Evolutionary conservation across 306 rosid genomes (phyloP).

Genomic region (Prosopis cineraria): DNA sequence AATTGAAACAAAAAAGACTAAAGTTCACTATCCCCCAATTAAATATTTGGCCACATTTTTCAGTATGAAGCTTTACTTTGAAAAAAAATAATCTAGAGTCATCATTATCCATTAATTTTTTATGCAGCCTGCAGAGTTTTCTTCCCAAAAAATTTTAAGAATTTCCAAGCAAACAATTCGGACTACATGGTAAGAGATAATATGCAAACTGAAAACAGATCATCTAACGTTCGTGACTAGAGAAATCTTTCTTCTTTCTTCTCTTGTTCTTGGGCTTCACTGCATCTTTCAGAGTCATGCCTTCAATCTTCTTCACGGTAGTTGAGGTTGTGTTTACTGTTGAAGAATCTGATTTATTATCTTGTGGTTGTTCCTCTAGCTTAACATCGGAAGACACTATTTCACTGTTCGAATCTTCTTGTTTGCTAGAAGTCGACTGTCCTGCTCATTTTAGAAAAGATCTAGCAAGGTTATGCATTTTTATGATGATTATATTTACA

Average conservation of each 20-base stretch:
- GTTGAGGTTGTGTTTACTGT: slow-evolving; percentile 24
- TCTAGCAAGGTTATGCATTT: slow-evolving; percentile 7
- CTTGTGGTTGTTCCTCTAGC: slow-evolving; percentile 47
- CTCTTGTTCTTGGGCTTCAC: slow-evolving; percentile 53
- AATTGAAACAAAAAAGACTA: too few species aligned
- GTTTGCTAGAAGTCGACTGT: slow-evolving; percentile 36
- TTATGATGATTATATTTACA: slow-evolving; percentile 14
- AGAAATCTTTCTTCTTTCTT: slow-evolving; percentile 40
- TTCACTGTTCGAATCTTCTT: slow-evolving; percentile 39
- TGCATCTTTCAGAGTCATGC: slow-evolving; percentile 58
- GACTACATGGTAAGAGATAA: slow-evolving; percentile 19
- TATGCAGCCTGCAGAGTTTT: neutral
- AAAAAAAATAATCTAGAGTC: neutral
- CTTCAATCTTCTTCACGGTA: slow-evolving; percentile 35
- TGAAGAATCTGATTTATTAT: slow-evolving; percentile 19
- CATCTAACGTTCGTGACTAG: slow-evolving; percentile 50
- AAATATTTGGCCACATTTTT: neutral
- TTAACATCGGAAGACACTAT: slow-evolving; percentile 18
- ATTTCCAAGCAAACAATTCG: neutral
- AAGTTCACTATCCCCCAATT: too few species aligned
- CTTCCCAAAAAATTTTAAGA: neutral
- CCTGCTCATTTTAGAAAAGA: slow-evolving; percentile 50
- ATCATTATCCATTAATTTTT: neutral
- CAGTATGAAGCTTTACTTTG: neutral
- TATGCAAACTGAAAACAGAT: neutral